A percentile compares a stretch with the other conserved stretches of the same genome.
Conservation (phyloP, 2,329 filamentous ascomycete species). For the Scorias spongiosa region DNA sequence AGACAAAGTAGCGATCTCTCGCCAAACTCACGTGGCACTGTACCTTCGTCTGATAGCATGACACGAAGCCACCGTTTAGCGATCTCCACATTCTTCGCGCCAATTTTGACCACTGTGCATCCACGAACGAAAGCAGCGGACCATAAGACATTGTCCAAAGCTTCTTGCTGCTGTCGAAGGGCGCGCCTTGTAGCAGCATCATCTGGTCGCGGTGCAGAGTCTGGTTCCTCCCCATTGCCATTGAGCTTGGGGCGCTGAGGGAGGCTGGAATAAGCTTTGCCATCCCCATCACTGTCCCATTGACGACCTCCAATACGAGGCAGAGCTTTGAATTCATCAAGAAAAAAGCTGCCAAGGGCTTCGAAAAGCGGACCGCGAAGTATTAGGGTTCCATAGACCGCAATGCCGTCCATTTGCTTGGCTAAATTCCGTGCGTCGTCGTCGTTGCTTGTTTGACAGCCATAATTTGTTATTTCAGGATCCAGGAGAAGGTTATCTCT, state of each 20-base stretch:
- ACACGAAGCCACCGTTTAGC: slow-evolving; percentile 64
- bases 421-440: slow-evolving; percentile 1
- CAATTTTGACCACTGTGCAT: slow-evolving; percentile 85
- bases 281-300: slow-evolving; percentile 38
- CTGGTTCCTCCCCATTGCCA: not conserved
- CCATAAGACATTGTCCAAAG: slow-evolving; percentile 52
- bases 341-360: slow-evolving; percentile 55
- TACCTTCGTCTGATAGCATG: slow-evolving; percentile 63
- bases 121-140: slow-evolving; percentile 66
- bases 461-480: not conserved
- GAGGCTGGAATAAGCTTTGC: slow-evolving; percentile 30
- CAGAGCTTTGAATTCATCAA: slow-evolving; percentile 60
- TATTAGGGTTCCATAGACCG: slow-evolving; percentile 72
- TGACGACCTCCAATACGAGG: slow-evolving; percentile 73
- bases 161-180: slow-evolving; percentile 42
- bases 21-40: slow-evolving; percentile 56
- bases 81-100: slow-evolving; percentile 64
- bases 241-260: not conserved
- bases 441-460: not conserved
- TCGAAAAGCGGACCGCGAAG: slow-evolving; percentile 59
- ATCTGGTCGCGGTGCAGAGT: not conserved
- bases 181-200: slow-evolving; percentile 8
- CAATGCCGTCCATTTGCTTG: slow-evolving; percentile 56
- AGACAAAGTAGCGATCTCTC: slow-evolving; percentile 69
- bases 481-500: slow-evolving; percentile 66